Base-by-base conservation (phyloP, 208 protist species). In the Porcisia deanei region DNA sequence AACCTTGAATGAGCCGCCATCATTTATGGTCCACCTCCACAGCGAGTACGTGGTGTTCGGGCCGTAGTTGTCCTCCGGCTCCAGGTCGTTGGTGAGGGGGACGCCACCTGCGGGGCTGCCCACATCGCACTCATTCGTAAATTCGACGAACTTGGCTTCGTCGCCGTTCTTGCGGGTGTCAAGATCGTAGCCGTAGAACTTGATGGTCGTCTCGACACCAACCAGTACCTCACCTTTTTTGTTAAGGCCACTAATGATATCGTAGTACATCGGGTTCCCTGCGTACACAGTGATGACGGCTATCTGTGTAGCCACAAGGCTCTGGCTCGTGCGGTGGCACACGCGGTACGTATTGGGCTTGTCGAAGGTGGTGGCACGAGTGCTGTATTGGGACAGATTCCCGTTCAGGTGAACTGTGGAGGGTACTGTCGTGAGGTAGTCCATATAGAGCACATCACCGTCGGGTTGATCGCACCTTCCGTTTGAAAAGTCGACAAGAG, bases 111-210 rank as follows among this genome's bases (percentile, higher is more conserved):
- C 89, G 10, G 92, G 84, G 18, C 0, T n/a, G 20, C 85, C 90
- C 22, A 45, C 71, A 18, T 86, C 80, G 79, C 90, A 94, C 45
- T 86, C 69, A 1, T 88, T 80, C 30, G 25, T 55, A n/a, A 91
- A 89, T n/a, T 73, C 52, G 25, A 93, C 89, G 66, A 96, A 86
- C 85, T 94, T 96, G 16, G 90, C 90, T 25, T 66, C 39, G 83
- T 96, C 90, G 2, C 87, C 89, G 20, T 73, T 65, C 8, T 76
- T 61, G 10, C 91, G 88, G 16, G 91, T 94, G 84, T 94, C 87
- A 25, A 96, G 85, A 61, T 88, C 81, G 75, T 85, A 83, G 37
- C 92, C 92, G 70, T 88, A 85, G 65, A 96, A 96, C 79, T 94
- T 94, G 47, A 94, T 86, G 18, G 79, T 85, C 20, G 84, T 74